Percentiles rank a stretch among this genome's conserved stretches.
Conservation (phyloP, 2,329 filamentous ascomycete genomes). For the Sarocladiaceae sp. region DNA sequence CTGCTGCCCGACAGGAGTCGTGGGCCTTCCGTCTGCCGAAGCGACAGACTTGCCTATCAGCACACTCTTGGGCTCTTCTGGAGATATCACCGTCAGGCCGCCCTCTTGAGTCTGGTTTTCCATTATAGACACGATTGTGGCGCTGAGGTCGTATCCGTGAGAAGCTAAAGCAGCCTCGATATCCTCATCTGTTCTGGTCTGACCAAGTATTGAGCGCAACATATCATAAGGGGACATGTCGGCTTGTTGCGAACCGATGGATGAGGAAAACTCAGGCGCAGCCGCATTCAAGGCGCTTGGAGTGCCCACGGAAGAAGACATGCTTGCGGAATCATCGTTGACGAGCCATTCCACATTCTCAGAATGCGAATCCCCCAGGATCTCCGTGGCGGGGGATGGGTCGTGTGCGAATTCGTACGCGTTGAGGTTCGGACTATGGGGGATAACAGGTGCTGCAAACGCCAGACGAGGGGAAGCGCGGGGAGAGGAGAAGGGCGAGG, state of each 20-base stretch:
- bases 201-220: slow-evolving; percentile 87
- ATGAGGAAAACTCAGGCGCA: slow-evolving; percentile 68
- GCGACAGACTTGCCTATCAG: slow-evolving; percentile 88
- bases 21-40: slow-evolving; percentile 60
- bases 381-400: slow-evolving; percentile 71
- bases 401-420: slow-evolving; percentile 91
- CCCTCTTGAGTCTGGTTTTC: slow-evolving; percentile 52
- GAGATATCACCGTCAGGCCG: slow-evolving; percentile 25
- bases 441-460: slow-evolving; percentile 82
- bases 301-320: slow-evolving; percentile 65
- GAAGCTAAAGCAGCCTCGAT: slow-evolving; percentile 84
- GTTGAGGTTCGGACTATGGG: slow-evolving; percentile 88
- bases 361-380: slow-evolving; percentile 83
- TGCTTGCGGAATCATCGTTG: slow-evolving; percentile 76
- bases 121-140: slow-evolving; percentile 85
- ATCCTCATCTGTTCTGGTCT: slow-evolving; percentile 85
- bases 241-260: slow-evolving; percentile 54
- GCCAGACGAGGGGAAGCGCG: slow-evolving; percentile 87
- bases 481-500: slow-evolving; percentile 89
- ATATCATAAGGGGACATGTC: slow-evolving; percentile 99
- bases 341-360: slow-evolving; percentile 98
- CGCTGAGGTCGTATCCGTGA: slow-evolving; percentile 88
- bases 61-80: slow-evolving; percentile 57
- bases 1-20: slow-evolving; percentile 68
- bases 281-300: slow-evolving; percentile 70